Base-by-base conservation (phyloP, 2,329 filamentous ascomycete genomes). In the Cercospora citrullina region DNA sequence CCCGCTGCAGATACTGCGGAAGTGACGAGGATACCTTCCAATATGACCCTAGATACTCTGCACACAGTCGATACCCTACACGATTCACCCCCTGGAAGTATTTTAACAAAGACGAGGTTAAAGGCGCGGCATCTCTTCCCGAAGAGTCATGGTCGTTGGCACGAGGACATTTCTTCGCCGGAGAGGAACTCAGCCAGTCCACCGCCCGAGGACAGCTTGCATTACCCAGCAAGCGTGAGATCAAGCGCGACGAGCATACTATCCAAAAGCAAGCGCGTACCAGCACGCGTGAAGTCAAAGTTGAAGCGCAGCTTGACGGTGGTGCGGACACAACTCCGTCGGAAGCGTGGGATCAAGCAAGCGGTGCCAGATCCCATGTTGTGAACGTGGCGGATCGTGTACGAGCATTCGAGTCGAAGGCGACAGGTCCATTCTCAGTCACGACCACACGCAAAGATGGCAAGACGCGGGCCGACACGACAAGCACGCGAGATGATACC, bases 351-450 rank as follows among this genome's bases (percentile, higher is more conserved):
- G 39, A 55, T 14, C 18, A 33, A 12, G 12, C 26, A 33, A 31
- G 51, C 10, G 14, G 12, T 51, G 36, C 18, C 16, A 39, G 48
- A 39, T 21, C 51, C 28, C 48, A 42, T 23, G 6, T 16, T 42
- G 53, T 67, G 39, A 70, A 71, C 12, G 71, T 72, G 48, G 69
- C 69, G 26, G 71, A 71, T 62, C 71, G 71, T 39, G 65, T 72
- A 16, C 61, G 60, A 23, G 65, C 66, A 18, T 70, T 72, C 16
- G 71, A 72, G 53, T 58, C 60, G 14, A 71, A 63, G 48, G 67
- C 64, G 28, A 70, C 33, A 36, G 6, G 8, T 12, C 21, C 21
- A 16, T 18, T 21, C 23, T 14, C 21, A n/a, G 45, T 58, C 28
- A 55, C 26, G 23, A 45, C 57, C 63, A 48, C 63, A 23, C 61